Evolutionary conservation across 257 asterid genomes (phyloP), one percentile per base, ranked within the genome.

Genomic region (Solanum bukasovii): DNA sequence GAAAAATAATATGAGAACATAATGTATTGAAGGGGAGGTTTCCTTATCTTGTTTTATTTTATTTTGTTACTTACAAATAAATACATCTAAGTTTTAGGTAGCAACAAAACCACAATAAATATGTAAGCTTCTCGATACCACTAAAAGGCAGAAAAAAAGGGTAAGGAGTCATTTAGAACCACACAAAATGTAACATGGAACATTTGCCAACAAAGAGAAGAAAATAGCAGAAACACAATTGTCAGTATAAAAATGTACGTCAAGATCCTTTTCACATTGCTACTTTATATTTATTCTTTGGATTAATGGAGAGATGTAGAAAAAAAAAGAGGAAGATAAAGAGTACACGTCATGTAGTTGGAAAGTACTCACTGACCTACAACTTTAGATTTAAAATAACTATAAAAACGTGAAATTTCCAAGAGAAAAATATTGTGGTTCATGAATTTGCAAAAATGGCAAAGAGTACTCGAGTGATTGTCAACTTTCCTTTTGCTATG

Each of bases 21-120:
- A 21, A 63, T 79, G 68, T 31, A 40, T 61, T 87, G 29, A 16
- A 34, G 23, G 3, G 44, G 20, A 4, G 44, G 78, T 52, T 78
- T 44, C 86, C 67, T 78, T 87, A 49, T 87, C 89, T 77, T 77
- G 68, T 75, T 75, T 59, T 87, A 40, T 75, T 75, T 59, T 87
- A 29, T 75, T 75, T 59, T 87, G 33, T 74, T 79, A 33, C 23
- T 75, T 75, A 33, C 4, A 33, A 16, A 18, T 81, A 6, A 27
- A 72, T 29, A 7, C 7, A 29, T 81, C 7, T 18, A 82, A 16
- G 85, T 25, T 29, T 1, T 82, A 49, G 42, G 29, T 46, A 81
- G 16, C 9, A 56, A 56, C 65, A 56, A 81, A 46, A 3, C 67
- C 67, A 81, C 27, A 79, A 37, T 37, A 75, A 78, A 73, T 73